Conservation (phyloP, 441 rosid species). For the California macrophylla region DNA sequence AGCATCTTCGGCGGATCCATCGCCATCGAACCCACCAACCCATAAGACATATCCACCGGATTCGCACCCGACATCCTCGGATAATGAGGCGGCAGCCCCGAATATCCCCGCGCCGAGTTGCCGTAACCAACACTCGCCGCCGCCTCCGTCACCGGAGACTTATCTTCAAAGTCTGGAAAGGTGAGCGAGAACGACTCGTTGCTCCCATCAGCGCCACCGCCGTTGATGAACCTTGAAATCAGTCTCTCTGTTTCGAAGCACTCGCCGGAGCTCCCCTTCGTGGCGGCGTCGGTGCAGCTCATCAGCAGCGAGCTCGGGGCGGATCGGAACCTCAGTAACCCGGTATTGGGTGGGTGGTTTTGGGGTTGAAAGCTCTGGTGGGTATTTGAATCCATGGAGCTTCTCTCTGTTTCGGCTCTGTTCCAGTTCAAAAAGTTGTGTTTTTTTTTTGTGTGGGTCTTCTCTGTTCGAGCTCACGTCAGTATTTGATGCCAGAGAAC, state of each 20-base stretch:
- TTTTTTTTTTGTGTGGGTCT: too few species aligned
- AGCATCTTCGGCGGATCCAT: slow-evolving; percentile 31
- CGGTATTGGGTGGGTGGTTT: slow-evolving; percentile 43
- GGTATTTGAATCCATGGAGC: slow-evolving; percentile 52
- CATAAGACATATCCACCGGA: slow-evolving; percentile 41
- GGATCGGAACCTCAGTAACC: slow-evolving; percentile 68
- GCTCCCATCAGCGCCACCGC: too few species aligned
- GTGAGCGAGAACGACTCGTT: slow-evolving; percentile 21
- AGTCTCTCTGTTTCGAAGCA: slow-evolving; percentile 28
- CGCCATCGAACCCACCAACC: slow-evolving; percentile 22
- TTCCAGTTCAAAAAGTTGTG: background rate
- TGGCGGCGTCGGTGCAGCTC: slow-evolving; percentile 28
- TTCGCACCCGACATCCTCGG: slow-evolving; percentile 45
- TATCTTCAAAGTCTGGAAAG: slow-evolving; percentile 32
- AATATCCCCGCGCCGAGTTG: slow-evolving; percentile 32
- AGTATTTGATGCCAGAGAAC: slow-evolving; percentile 25
- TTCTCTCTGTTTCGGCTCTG: slow-evolving; percentile 12
- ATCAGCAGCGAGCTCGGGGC: slow-evolving; percentile 56
- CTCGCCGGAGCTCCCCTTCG: slow-evolving; percentile 20
- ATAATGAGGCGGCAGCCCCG: slow-evolving; percentile 69
- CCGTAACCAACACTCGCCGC: slow-evolving; percentile 19
- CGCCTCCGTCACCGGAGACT: slow-evolving; percentile 25
- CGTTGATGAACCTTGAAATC: slow-evolving; percentile 32
- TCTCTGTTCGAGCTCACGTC: too few species aligned
- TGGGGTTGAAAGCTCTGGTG: slow-evolving; percentile 31